Conservation (phyloP, 2,329 filamentous ascomycete genomes). For the Fusarium coicis region DNA sequence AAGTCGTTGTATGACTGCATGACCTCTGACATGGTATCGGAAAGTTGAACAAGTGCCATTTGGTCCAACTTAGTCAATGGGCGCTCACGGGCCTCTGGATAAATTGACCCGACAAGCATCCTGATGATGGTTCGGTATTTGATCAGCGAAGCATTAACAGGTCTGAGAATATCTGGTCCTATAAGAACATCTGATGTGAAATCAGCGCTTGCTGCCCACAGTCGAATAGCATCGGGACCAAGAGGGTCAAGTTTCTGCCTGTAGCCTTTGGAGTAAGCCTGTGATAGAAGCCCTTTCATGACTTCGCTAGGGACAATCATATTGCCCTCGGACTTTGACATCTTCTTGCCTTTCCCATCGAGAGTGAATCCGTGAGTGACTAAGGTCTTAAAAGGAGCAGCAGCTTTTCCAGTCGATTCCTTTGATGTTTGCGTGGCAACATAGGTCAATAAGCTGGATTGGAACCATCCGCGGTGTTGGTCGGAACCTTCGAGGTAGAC, state of each 20-base stretch:
- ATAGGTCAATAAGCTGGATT: slow-evolving; percentile 91
- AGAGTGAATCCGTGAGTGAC: slow-evolving; percentile 96
- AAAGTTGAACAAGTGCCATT: slow-evolving; percentile 81
- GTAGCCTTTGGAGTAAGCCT: slow-evolving; percentile 64
- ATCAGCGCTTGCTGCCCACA: slow-evolving; percentile 93
- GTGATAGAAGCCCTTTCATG: slow-evolving; percentile 83
- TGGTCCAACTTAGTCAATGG: slow-evolving; percentile 72
- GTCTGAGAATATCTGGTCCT: slow-evolving; percentile 79
- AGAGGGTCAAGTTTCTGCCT: slow-evolving; percentile 70
- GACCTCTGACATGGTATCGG: slow-evolving; percentile 72
- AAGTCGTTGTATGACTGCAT: slow-evolving; percentile 73
- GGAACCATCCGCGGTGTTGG: slow-evolving; percentile 98
- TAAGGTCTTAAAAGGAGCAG: slow-evolving; percentile 84
- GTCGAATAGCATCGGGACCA: slow-evolving; percentile 85
- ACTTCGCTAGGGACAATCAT: slow-evolving; percentile 83
- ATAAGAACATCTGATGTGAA: slow-evolving; percentile 90
- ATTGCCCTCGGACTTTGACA: slow-evolving; percentile 98
- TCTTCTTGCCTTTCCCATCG: slow-evolving; percentile 91
- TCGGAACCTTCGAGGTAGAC: slow-evolving; percentile 95
- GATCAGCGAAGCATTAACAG: slow-evolving; percentile 79
- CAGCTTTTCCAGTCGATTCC: slow-evolving; percentile 42
- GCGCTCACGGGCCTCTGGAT: slow-evolving; percentile 60
- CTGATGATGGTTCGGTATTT: slow-evolving; percentile 93
- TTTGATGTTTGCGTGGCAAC: slow-evolving; percentile 69
- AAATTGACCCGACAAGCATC: slow-evolving; percentile 84